Conservation (phyloP, 352 stramenopile genomes). For the Pythium coloratum region DNA sequence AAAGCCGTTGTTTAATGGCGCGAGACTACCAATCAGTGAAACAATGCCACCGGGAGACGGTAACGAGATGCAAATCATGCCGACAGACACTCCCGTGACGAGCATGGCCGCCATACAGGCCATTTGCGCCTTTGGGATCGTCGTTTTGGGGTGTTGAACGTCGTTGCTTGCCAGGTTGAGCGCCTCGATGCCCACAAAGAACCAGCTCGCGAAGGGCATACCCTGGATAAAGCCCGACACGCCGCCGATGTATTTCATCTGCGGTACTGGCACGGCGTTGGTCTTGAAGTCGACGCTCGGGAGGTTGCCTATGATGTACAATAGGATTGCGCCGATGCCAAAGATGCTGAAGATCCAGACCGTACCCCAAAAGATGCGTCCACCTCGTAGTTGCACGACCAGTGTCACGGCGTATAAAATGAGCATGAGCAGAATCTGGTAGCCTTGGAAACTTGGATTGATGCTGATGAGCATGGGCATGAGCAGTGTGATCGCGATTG, state of each 20-base stretch:
- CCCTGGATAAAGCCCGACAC: constrained; percentile 11
- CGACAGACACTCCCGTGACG: constrained; percentile 1
- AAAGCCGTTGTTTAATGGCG: constrained; percentile 19
- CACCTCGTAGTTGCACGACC: constrained; percentile 19
- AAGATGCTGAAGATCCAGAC: constrained; percentile 16
- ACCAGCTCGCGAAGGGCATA: constrained; percentile 29
- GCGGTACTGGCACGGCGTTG: constrained; percentile 3
- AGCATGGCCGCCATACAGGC: constrained; percentile 16
- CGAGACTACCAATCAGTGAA: constrained; percentile 2
- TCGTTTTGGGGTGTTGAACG: constrained; percentile 21
- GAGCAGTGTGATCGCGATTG: constrained; percentile 20
- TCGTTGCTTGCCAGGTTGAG: constrained; percentile 30
- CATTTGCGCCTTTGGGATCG: constrained; percentile 27
- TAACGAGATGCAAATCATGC: constrained; percentile 14
- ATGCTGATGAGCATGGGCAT: constrained; percentile 16
- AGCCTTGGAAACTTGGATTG: constrained; percentile 4
- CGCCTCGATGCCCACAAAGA: constrained; percentile 32
- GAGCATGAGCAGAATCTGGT: constrained; percentile 17
- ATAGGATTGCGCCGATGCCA: constrained; percentile 12
- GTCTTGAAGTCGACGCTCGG: constrained; percentile 17
- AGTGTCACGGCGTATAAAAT: constrained; percentile 17
- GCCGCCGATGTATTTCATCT: constrained; percentile 8
- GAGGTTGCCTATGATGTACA: constrained; percentile 25
- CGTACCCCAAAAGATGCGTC: constrained; percentile 23
- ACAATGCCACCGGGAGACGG: constrained; percentile 6